phyloP scores from a whole-genome alignment of 2,329 filamentous ascomycete genomes.

The Penicillium brevicompactum region DNA sequence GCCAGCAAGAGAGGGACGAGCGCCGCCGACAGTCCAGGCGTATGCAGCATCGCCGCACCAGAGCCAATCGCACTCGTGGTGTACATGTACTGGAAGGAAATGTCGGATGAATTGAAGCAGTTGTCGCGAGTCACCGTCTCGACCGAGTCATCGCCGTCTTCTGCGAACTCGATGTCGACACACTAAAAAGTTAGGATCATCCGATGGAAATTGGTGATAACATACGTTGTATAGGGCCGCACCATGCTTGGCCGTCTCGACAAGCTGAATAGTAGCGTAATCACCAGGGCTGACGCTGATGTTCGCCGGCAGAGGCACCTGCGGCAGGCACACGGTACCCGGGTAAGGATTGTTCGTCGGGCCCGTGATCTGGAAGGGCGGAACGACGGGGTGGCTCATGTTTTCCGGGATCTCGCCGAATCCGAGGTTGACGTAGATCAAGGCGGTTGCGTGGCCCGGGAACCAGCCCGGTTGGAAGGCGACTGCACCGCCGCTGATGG shows the following conservation, averaged over 20 bases:
- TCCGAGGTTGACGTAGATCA: constrained; percentile 90
- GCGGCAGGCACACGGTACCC: constrained; percentile 84
- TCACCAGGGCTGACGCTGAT: constrained; percentile 75
- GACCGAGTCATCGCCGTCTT: constrained; percentile 68
- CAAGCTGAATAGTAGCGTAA: constrained; percentile 84
- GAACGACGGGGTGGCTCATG: constrained; percentile 82
- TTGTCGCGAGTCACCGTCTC: constrained; percentile 75
- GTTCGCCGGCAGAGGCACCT: constrained; percentile 78
- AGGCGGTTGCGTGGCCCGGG: constrained; percentile 77
- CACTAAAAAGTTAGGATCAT: constrained; percentile 59
- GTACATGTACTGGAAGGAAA: constrained; percentile 78
- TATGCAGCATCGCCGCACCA: constrained; percentile 20
- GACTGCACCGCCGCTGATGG: constrained; percentile 80
- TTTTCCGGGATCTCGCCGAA: constrained; percentile 79
- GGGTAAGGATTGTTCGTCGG: constrained; percentile 83
- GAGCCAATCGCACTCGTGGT: constrained; percentile 32
- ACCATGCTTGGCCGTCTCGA: constrained; percentile 81
- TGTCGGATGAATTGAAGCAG: constrained; percentile 82
- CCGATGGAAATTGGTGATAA: constrained; percentile 9
- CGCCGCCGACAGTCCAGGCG: constrained; percentile 15
- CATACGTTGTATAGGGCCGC: constrained; percentile 79
- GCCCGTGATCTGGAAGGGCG: constrained; percentile 79
- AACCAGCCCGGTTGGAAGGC: constrained; percentile 96
- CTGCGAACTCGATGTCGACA: constrained; percentile 89
- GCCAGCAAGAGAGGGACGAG: constrained; percentile 32